phyloP scores from a whole-genome alignment of 192 early-diverging fungal genomes.

The Borealophlyctis nickersoniae region DNA sequence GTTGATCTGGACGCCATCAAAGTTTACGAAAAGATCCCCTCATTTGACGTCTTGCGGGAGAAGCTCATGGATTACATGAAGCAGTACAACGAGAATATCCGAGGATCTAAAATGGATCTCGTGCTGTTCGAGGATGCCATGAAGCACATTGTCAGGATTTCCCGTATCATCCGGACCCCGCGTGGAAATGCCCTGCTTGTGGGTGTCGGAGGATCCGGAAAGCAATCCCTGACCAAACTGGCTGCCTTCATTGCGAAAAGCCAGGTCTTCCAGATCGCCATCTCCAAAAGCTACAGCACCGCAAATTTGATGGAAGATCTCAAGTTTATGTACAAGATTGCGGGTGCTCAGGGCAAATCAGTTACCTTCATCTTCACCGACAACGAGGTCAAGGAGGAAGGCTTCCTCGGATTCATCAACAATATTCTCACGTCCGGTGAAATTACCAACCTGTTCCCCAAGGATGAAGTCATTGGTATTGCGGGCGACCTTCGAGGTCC shows the following conservation, averaged over 20 bases:
- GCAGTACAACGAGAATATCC: slow-evolving; percentile 58
- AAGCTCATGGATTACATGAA: slow-evolving; percentile 58
- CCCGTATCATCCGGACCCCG: slow-evolving; percentile 59
- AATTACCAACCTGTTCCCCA: slow-evolving; percentile 62
- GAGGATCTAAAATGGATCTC: slow-evolving; percentile 65
- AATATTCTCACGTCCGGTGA: slow-evolving; percentile 67
- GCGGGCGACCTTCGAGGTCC: slow-evolving; percentile 51
- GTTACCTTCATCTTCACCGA: slow-evolving; percentile 66
- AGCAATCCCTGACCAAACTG: slow-evolving; percentile 61
- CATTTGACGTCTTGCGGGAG: slow-evolving; percentile 51
- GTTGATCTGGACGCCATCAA: slow-evolving; percentile 58
- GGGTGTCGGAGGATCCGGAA: slow-evolving; percentile 66
- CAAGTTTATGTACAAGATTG: slow-evolving; percentile 65
- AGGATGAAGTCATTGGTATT: slow-evolving; percentile 60
- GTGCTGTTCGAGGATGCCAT: slow-evolving; percentile 69
- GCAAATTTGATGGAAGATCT: slow-evolving; percentile 68
- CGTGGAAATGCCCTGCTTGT: slow-evolving; percentile 60
- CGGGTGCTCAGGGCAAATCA: slow-evolving; percentile 56
- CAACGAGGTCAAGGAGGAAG: slow-evolving; percentile 66
- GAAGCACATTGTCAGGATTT: slow-evolving; percentile 62
- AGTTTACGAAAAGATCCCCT: slow-evolving; percentile 60
- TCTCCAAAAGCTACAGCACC: slow-evolving; percentile 57
- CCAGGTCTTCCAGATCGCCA: slow-evolving; percentile 63
- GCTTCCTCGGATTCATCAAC: slow-evolving; percentile 62
- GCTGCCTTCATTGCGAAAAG: slow-evolving; percentile 64